Evolutionary conservation across 768 basidiomycete genomes (phyloP).

Genomic region (Russula sp.): DNA sequence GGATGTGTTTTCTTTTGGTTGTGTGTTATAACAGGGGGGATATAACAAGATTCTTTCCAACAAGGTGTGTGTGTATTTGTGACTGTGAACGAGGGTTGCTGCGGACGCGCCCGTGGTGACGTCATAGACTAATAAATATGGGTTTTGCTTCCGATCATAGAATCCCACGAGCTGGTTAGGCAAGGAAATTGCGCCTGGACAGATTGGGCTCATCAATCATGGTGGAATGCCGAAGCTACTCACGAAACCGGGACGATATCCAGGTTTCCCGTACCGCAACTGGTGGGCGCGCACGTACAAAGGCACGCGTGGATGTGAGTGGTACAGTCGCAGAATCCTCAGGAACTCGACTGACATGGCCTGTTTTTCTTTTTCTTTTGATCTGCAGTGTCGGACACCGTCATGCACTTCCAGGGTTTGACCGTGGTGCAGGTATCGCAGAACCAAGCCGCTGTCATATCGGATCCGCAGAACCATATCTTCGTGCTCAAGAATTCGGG

Average conservation of each 20-base stretch:
- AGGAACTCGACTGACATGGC: too few relatives aligned
- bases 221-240: slow-evolving; percentile 76
- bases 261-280: slow-evolving; percentile 64
- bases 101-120: neutral
- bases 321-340: too few relatives aligned
- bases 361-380: too few relatives aligned
- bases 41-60: slow-evolving; percentile 51
- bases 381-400: slow-evolving; percentile 60
- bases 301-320: slow-evolving; percentile 62
- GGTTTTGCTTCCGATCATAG: slow-evolving; percentile 25
- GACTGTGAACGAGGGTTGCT: neutral
- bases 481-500: slow-evolving; percentile 76
- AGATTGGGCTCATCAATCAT: slow-evolving; percentile 69
- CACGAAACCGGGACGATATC: slow-evolving; percentile 70
- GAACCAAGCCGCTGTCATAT: slow-evolving; percentile 74
- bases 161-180: slow-evolving; percentile 63
- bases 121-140: neutral
- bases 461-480: slow-evolving; percentile 69
- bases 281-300: slow-evolving; percentile 79
- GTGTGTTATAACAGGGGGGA: slow-evolving; percentile 41
- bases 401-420: slow-evolving; percentile 71
- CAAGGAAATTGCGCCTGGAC: slow-evolving; percentile 62
- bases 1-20: too few relatives aligned
- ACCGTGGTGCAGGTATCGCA: slow-evolving; percentile 85
- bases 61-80: slow-evolving; percentile 35